phyloP scores from a whole-genome alignment of 768 basidiomycete species.

The Hygrocybe punicea region DNA sequence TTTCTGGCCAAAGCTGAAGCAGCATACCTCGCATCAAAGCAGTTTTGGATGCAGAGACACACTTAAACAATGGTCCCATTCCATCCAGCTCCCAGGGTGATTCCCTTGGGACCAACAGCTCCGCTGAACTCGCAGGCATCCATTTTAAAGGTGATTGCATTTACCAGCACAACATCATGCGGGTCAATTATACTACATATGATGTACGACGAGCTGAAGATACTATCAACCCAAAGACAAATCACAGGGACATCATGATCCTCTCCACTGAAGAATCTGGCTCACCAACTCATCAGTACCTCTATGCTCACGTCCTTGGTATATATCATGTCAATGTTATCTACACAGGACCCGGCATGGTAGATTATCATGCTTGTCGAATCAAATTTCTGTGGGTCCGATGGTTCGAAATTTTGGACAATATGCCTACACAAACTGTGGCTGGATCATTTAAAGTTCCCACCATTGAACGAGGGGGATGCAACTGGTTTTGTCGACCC shows the following conservation, averaged over 20 bases:
- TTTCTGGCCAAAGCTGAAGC: constrained; percentile 25
- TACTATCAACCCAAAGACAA: constrained; percentile 11
- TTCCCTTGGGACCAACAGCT: not conserved
- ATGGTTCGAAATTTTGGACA: constrained; percentile 23
- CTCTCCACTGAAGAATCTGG: constrained; percentile 10
- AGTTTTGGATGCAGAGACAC: not conserved
- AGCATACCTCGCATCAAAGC: constrained; percentile 9
- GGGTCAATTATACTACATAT: constrained; percentile 35
- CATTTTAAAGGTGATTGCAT: constrained; percentile 14
- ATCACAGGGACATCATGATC: constrained; percentile 20
- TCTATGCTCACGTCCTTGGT: constrained; percentile 29
- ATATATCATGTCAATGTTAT: constrained; percentile 28
- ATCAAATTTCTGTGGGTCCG: too few relatives aligned
- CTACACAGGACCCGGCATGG: too few relatives aligned
- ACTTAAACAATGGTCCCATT: not conserved
- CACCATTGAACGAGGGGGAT: constrained; percentile 10
- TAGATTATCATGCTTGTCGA: too few relatives aligned
- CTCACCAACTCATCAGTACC: constrained; percentile 21
- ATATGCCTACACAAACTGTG: not conserved
- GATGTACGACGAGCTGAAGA: constrained; percentile 26
- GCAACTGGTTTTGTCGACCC: constrained; percentile 40
- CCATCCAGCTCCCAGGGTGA: not conserved
- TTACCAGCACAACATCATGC: constrained; percentile 19
- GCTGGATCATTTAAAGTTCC: constrained; percentile 21
- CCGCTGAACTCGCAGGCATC: not conserved